A percentile compares a stretch with the other conserved stretches of the same genome.
phyloP scores from a whole-genome alignment of 1,284 basidiomycete species.

The Omphalotus olearius region DNA sequence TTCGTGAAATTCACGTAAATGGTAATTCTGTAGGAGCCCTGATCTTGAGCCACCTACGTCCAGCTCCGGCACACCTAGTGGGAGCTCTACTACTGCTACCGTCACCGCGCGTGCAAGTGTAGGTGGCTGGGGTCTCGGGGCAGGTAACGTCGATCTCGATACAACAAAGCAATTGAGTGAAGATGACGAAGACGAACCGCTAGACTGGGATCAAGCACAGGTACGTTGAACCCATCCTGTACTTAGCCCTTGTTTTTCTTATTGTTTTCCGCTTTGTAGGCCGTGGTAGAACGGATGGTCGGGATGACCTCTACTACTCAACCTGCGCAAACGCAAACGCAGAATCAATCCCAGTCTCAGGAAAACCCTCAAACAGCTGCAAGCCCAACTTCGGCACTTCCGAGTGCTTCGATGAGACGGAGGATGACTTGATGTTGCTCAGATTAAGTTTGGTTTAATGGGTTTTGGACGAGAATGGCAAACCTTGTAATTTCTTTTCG shows the following conservation, averaged over 20 bases:
- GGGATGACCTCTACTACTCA: constrained; percentile 37
- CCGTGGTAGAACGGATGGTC: constrained; percentile 61
- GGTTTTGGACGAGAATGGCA: too few relatives aligned
- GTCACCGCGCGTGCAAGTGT: constrained; percentile 33
- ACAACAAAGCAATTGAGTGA: constrained; percentile 24
- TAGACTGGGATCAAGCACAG: constrained; percentile 68
- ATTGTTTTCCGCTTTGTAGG: constrained; percentile 27
- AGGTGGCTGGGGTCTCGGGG: constrained; percentile 67
- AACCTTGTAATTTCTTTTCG: too few relatives aligned
- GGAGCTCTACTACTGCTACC: constrained; percentile 24
- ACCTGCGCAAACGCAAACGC: neutral
- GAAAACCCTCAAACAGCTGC: too few relatives aligned
- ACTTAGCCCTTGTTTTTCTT: neutral
- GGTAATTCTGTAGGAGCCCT: constrained; percentile 36
- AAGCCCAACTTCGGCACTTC: too few relatives aligned
- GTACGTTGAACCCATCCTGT: constrained; percentile 25
- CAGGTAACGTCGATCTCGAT: constrained; percentile 42
- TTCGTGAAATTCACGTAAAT: neutral
- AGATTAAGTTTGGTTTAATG: too few relatives aligned
- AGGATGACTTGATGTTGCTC: too few relatives aligned
- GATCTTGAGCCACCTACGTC: constrained; percentile 22
- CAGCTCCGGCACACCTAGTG: constrained; percentile 2
- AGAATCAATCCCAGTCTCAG: too few relatives aligned
- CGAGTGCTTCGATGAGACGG: too few relatives aligned
- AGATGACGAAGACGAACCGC: constrained; percentile 41